A percentile compares a stretch with the other conserved stretches of the same genome.
phyloP scores from a whole-genome alignment of 495 filamentous ascomycete species.

The Trichoderma virens region DNA sequence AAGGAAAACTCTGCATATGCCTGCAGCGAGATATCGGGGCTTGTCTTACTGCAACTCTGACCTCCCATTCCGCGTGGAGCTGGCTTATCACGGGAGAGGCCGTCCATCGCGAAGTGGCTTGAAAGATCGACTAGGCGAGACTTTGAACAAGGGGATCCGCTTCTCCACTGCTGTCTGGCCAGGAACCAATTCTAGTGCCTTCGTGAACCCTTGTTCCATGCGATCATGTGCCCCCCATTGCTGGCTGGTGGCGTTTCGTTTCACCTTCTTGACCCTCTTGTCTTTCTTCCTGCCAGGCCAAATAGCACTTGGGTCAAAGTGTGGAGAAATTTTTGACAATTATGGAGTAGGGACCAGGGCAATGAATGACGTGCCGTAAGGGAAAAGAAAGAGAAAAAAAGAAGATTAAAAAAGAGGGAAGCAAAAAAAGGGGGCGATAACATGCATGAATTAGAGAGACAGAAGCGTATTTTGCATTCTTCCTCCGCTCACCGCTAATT shows the following conservation, averaged over 20 bases:
- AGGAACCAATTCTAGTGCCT: background rate
- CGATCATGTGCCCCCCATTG: background rate
- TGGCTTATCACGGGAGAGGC: slow-evolving; percentile 7
- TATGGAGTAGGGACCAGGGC: background rate
- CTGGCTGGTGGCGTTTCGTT: background rate
- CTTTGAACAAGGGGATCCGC: background rate
- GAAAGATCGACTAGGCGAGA: slow-evolving; percentile 1
- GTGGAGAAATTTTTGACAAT: background rate
- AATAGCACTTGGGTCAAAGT: background rate
- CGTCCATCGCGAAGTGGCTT: slow-evolving; percentile 7
- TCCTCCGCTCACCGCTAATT: background rate
- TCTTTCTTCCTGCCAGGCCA: background rate
- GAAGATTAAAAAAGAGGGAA: background rate
- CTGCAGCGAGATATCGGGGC: background rate
- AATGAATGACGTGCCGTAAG: background rate
- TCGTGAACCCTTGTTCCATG: background rate
- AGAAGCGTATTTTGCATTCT: background rate
- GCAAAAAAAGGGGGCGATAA: background rate
- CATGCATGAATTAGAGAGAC: background rate
- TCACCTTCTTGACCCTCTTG: slow-evolving; percentile 5
- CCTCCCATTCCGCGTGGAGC: background rate
- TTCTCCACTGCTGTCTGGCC: background rate
- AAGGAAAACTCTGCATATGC: background rate
- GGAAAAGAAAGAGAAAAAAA: background rate
- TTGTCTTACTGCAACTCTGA: background rate